Conservation (phyloP, 495 filamentous ascomycete genomes). For the Daldinia bambusicola region DNA sequence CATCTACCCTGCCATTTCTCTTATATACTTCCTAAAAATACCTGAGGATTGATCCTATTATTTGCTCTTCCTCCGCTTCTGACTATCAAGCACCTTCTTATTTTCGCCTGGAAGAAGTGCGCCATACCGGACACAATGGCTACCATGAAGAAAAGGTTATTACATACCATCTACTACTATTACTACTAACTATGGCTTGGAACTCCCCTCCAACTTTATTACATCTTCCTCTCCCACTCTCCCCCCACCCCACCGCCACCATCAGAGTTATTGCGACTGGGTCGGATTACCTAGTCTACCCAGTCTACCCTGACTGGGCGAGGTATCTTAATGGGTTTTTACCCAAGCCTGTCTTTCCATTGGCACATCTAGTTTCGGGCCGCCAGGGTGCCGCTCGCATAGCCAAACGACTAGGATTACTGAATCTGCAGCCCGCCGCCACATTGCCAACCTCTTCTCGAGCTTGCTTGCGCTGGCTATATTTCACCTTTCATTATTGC, state of each 20-base stretch:
- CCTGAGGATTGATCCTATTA: neutral
- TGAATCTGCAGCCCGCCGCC: slow-evolving; percentile 27
- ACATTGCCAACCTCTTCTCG: slow-evolving; percentile 19
- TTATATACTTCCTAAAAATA: slow-evolving; percentile 12
- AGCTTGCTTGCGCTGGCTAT: slow-evolving; percentile 19
- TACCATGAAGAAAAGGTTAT: slow-evolving; percentile 50
- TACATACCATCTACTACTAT: slow-evolving; percentile 36
- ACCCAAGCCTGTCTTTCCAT: slow-evolving; percentile 26
- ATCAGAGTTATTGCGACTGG: slow-evolving; percentile 22
- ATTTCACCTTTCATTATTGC: neutral
- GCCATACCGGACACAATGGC: slow-evolving; percentile 40
- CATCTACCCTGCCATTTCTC: slow-evolving; percentile 15
- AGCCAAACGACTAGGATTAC: slow-evolving; percentile 28
- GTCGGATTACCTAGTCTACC: slow-evolving; percentile 1
- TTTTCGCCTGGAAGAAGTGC: slow-evolving; percentile 27
- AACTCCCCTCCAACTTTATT: slow-evolving; percentile 17
- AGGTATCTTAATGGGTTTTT: slow-evolving; percentile 28
- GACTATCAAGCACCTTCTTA: slow-evolving; percentile 12
- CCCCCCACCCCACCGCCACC: slow-evolving; percentile 21
- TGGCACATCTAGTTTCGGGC: slow-evolving; percentile 39
- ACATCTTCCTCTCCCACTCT: slow-evolving; percentile 30
- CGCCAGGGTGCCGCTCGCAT: slow-evolving; percentile 29
- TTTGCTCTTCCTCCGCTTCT: slow-evolving; percentile 14
- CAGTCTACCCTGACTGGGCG: slow-evolving; percentile 19
- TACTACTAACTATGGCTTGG: slow-evolving; percentile 26